Evolutionary conservation across 2,329 filamentous ascomycete species (phyloP).

Genomic region (Cordyceps militaris): DNA sequence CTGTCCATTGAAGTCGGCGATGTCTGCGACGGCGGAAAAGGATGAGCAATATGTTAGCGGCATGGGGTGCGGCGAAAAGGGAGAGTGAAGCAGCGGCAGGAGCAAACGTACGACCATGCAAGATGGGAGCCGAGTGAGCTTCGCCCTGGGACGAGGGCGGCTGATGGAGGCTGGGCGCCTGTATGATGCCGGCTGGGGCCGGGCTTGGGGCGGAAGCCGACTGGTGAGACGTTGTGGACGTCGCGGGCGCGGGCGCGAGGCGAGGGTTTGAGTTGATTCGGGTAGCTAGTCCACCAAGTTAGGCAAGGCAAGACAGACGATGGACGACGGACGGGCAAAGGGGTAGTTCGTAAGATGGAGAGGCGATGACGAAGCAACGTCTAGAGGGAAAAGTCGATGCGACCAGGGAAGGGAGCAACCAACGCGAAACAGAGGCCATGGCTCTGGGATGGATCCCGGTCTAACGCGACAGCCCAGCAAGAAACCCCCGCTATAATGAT

Average conservation of each 20-base stretch:
- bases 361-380: constrained; percentile 2
- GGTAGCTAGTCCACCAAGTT: constrained; percentile 9
- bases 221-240: constrained; percentile 3
- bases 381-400: constrained; percentile 6
- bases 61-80: background rate
- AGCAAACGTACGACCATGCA: constrained; percentile 6
- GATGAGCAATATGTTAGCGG: constrained; percentile 1
- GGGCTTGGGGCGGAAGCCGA: constrained; percentile 5
- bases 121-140: background rate
- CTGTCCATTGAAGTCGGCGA: constrained; percentile 17
- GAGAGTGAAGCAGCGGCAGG: background rate
- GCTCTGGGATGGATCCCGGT: constrained; percentile 11
- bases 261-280: constrained; percentile 6
- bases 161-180: constrained; percentile 6
- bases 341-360: background rate
- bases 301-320: background rate
- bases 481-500: constrained; percentile 12
- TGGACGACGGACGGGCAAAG: background rate
- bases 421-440: constrained; percentile 15
- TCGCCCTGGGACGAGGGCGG: background rate
- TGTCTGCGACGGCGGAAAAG: background rate
- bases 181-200: constrained; percentile 2
- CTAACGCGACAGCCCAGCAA: constrained; percentile 11
- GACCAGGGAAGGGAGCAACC: constrained; percentile 7
- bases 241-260: constrained; percentile 1